phyloP scores from a whole-genome alignment of 371 early-diverging fungal genomes.

The Mucor plumbeus region DNA sequence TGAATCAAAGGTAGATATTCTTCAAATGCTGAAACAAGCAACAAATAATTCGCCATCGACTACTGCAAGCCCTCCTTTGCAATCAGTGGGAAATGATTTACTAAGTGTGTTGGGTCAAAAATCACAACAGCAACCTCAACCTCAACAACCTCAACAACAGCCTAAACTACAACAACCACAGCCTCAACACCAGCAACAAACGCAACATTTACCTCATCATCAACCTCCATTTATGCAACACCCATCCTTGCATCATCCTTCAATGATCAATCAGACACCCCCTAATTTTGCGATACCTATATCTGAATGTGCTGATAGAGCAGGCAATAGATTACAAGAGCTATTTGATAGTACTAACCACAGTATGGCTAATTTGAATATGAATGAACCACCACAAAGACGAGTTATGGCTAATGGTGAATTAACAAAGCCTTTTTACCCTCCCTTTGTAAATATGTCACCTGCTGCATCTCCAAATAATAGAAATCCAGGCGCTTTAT shows the following conservation, averaged over 20 bases:
- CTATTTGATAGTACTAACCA: constrained; percentile 13
- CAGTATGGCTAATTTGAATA: constrained; percentile 9
- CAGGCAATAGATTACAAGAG: constrained; percentile 15
- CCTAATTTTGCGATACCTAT: constrained; percentile 16
- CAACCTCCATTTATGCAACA: constrained; percentile 14
- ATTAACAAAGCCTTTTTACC: constrained; percentile 37
- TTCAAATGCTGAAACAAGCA: constrained; percentile 39
- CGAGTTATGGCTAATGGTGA: constrained; percentile 26
- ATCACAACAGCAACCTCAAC: constrained; percentile 11
- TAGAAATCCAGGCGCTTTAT: constrained; percentile 49
- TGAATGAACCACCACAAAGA: constrained; percentile 4
- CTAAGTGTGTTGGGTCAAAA: constrained; percentile 10
- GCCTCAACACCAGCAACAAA: constrained; percentile 16
- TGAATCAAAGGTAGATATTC: constrained; percentile 34
- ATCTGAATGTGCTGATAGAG: constrained; percentile 23
- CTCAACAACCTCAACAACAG: not conserved
- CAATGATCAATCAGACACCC: constrained; percentile 1
- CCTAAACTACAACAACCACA: not conserved
- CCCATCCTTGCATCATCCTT: constrained; percentile 16
- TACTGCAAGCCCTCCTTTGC: constrained; percentile 14
- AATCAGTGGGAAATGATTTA: constrained; percentile 23
- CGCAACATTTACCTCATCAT: constrained; percentile 12
- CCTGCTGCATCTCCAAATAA: constrained; percentile 43
- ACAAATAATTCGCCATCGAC: constrained; percentile 9
- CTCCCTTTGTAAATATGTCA: constrained; percentile 31